Evolutionary conservation across 2,329 filamentous ascomycete genomes (phyloP), one percentile per base, ranked within the genome.

Genomic region (Aureobasidium sp.): DNA sequence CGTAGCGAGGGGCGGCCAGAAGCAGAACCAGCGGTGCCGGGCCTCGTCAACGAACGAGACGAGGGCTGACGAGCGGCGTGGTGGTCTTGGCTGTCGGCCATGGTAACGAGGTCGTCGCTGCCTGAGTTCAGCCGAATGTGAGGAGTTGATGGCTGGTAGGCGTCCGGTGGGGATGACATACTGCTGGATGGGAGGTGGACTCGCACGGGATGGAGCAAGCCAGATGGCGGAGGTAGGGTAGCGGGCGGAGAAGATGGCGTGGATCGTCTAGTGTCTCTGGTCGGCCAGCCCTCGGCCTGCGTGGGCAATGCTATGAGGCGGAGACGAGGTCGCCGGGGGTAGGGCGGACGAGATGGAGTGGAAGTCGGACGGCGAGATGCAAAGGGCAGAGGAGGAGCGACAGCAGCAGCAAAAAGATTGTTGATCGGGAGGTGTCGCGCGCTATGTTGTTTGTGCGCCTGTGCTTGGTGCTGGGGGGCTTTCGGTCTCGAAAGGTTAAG

Each of bases 61-160:
- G 78, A 76, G 22, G 68, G 71, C 59, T 76, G 76, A 45, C 76
- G 72, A 52, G 74, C 66, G 22, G 75, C 74, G 62, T 67, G 70
- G 36, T 76, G 74, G 47, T 74, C 73, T 42, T 66, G 64, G 34
- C 68, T 69, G 71, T 62, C 62, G 44, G 74, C 67, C 65, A 75
- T 73, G 63, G 72, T 74, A 64, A 78, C 75, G 36, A 80, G 73
- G 68, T 87, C 79, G 66, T 82, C 78, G 66, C 77, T 79, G 49
- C 81, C 84, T 29, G 84, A 86, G 69, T 87, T 87, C 65, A 88
- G 78, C 62, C 84, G 83, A 63, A 88, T 83, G 66, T 87, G 85
- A 66, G 84, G 84, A 65, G 80, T 69, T 45, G 61, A 42, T 39
- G 51, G 61, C 44, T 55, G 39, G 61, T 45, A 45, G 52, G 52